phyloP scores from a whole-genome alignment of 2,329 filamentous ascomycete species.

The Endothia cerciana region DNA sequence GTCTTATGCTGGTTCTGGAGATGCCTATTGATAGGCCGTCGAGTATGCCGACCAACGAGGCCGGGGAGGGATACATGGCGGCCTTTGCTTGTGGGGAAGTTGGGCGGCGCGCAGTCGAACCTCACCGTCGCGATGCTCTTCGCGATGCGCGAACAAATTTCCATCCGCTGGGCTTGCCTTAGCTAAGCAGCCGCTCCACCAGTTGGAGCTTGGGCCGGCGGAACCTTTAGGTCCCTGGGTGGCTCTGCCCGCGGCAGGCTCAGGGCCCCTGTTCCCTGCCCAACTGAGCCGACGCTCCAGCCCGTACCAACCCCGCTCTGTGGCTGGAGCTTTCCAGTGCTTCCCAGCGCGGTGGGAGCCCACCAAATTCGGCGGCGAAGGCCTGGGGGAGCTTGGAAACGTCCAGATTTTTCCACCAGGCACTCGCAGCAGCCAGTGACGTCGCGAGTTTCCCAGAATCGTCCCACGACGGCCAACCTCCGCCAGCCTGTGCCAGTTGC shows the following conservation, averaged over 20 bases:
- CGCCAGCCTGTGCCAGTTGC: conserved; percentile 24
- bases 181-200: conserved; percentile 22
- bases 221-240: background rate
- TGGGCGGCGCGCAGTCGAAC: conserved; percentile 11
- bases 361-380: background rate
- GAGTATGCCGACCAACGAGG: conserved; percentile 37
- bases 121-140: conserved; percentile 31
- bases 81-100: conserved; percentile 5
- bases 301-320: conserved; percentile 17
- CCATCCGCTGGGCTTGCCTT: conserved; percentile 16
- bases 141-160: conserved; percentile 26
- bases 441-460: conserved; percentile 16
- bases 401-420: conserved; percentile 24
- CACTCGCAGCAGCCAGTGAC: conserved; percentile 22
- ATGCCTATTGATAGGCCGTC: conserved; percentile 46
- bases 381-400: conserved; percentile 7
- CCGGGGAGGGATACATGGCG: conserved; percentile 38
- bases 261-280: too few relatives aligned
- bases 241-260: background rate
- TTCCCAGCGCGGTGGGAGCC: background rate
- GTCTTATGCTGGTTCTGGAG: conserved; percentile 47
- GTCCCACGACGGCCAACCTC: conserved; percentile 15
- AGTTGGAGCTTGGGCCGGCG: conserved; percentile 7
- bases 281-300: background rate
- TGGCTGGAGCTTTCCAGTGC: conserved; percentile 13